Conservation (phyloP, 345 rosid genomes). For the Atalantia buxifolia region DNA sequence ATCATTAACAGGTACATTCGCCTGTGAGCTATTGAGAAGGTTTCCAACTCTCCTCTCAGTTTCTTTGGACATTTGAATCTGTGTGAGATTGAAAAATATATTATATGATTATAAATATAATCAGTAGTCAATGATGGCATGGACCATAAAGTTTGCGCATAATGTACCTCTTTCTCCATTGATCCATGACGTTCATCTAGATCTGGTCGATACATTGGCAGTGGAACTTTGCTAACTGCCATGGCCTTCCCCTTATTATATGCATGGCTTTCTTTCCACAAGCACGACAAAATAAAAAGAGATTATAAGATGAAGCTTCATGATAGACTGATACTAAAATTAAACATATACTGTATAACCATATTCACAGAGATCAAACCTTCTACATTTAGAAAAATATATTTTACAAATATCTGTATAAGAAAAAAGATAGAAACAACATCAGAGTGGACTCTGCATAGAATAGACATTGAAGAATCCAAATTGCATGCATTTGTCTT, state of each 20-base stretch:
- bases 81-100: constrained; percentile 22
- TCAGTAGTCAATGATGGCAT: background rate
- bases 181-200: constrained; percentile 96
- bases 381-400: background rate
- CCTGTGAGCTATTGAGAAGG: constrained; percentile 59
- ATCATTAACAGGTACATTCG: constrained; percentile 31
- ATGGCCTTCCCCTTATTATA: constrained; percentile 83
- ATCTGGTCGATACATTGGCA: constrained; percentile 90
- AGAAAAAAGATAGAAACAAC: background rate
- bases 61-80: constrained; percentile 90
- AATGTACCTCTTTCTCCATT: constrained; percentile 69
- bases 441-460: background rate
- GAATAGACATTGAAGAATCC: background rate
- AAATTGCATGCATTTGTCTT: background rate
- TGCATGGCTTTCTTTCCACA: constrained; percentile 85
- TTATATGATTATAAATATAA: background rate
- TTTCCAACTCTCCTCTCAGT: constrained; percentile 79
- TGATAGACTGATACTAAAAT: background rate
- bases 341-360: background rate
- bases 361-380: background rate
- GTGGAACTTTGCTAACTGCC: constrained; percentile 89
- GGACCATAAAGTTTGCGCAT: constrained; percentile 5
- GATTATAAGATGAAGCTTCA: constrained; percentile 9
- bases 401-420: no score
- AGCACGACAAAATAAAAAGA: constrained; percentile 21